Base-by-base conservation (phyloP, 208 protist genomes). In the Zelonia costaricensis region DNA sequence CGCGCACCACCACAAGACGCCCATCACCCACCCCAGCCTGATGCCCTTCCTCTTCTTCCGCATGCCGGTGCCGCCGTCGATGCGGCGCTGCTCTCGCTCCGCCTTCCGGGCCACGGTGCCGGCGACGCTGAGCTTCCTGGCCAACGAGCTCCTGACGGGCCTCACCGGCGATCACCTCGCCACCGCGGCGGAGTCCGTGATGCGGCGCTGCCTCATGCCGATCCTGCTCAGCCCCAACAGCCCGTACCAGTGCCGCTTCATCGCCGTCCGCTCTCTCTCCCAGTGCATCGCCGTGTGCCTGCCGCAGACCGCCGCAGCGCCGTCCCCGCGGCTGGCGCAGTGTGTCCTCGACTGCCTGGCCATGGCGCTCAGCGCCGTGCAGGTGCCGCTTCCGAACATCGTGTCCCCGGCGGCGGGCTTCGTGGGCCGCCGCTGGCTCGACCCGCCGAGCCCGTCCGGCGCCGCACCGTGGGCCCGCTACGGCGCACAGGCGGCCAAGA, bases 161-260 rank as follows among this genome's bases (percentile, higher is more conserved):
- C 71, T 76, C 15, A 52, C 74, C 13, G 45, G 65, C 0, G 67
- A 63, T 10, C 31, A 77, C 25, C 42, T 82, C 25, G 61, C 60
- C 8, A 56, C 30, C 22, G 28, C 80, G 6, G 78, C 76, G 12
- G 25, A 61, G 35, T n/a, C 78, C 18, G 54, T 92, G 39, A 80
- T 93, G 74, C 59, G 68, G 56, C 76, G 69, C 64, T 93, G 90
- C 69, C 76, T 93, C 46, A 35, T 84, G n/a, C 86, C 86, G 8
- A 61, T 93, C 5, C 55, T 82, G 23, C 76, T 92, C 12, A 82
- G 83, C 2, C 75, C 76, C 18, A 62, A 55, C 49, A 57, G 44
- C 31, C 57, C 66, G 15, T 40, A 69, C 28, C 78, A 80, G 30
- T 62, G 59, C 31, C 73, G 74, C 43, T 58, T 79, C 42, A 54